Conservation (phyloP, 129 eudicot genomes). For the Logfia minima region DNA sequence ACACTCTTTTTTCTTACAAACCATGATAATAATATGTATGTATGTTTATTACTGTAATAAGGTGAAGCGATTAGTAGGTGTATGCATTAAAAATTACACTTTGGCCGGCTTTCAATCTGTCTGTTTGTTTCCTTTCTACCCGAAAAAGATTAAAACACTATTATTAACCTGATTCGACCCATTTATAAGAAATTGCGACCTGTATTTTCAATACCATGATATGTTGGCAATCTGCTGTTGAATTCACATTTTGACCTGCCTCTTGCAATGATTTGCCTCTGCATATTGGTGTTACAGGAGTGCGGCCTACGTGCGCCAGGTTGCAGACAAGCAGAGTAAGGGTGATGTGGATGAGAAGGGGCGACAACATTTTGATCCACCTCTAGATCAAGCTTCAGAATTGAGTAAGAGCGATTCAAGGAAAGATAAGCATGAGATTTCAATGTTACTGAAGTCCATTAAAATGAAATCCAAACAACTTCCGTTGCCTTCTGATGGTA, state of each 20-base stretch:
- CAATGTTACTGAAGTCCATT: conserved; percentile 66
- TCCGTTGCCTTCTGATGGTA: conserved; percentile 29
- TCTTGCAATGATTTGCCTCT: conserved; percentile 2
- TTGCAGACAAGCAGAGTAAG: conserved; percentile 50
- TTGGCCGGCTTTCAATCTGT: not conserved
- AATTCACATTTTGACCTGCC: not conserved
- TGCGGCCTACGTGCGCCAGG: conserved; percentile 73
- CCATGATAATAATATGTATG: too few relatives aligned
- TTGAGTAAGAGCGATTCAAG: conserved; percentile 26
- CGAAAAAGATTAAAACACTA: not conserved
- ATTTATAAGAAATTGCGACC: not conserved
- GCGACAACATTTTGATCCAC: conserved; percentile 2
- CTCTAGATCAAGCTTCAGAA: not conserved
- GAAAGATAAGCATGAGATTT: conserved; percentile 63
- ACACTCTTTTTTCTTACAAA: not conserved
- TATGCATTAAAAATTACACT: not conserved
- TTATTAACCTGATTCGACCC: too few relatives aligned
- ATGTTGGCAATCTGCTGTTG: not conserved
- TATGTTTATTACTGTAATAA: too few relatives aligned
- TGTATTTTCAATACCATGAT: not conserved
- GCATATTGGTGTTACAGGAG: conserved; percentile 58
- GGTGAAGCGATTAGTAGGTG: not conserved
- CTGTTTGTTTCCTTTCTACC: not conserved
- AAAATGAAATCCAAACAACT: conserved; percentile 77
- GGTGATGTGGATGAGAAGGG: conserved; percentile 34